Conservation (phyloP, 2,329 filamentous ascomycete species). For the Zymoseptoria tritici region DNA sequence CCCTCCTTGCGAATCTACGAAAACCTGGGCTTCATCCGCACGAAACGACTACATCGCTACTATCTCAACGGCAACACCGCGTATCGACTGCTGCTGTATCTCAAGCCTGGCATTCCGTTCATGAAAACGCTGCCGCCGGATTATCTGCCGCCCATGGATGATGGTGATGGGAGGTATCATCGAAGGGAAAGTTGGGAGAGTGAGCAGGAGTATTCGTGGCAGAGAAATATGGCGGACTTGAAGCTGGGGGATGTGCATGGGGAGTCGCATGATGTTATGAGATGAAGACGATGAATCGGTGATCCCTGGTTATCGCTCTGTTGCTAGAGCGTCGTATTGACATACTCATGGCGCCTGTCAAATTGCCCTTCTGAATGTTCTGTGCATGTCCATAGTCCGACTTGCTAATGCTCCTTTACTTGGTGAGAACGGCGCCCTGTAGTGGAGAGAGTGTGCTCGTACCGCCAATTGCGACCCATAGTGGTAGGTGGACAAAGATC, state of each 20-base stretch:
- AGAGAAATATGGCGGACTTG: conserved; percentile 23
- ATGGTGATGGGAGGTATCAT: conserved; percentile 6
- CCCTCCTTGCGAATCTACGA: conserved; percentile 91
- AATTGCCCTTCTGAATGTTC: background rate
- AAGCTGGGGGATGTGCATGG: conserved; percentile 22
- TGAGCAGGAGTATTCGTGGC: conserved; percentile 20
- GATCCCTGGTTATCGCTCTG: background rate
- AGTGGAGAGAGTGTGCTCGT: background rate
- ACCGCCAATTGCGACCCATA: too few relatives aligned
- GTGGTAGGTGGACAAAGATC: too few relatives aligned
- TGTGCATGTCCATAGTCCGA: background rate
- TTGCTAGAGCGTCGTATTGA: background rate
- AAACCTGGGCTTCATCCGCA: conserved; percentile 80
- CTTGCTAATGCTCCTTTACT: too few relatives aligned
- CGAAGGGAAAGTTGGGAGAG: background rate
- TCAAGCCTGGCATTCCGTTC: conserved; percentile 54
- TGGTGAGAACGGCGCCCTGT: too few relatives aligned
- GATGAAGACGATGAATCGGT: background rate
- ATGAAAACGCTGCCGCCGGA: conserved; percentile 30
- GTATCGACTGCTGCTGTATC: conserved; percentile 75
- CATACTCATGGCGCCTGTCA: background rate
- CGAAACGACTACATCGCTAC: conserved; percentile 88
- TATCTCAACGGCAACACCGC: conserved; percentile 96
- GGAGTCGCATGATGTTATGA: conserved; percentile 12
- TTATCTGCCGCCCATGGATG: conserved; percentile 14